phyloP scores from a whole-genome alignment of 2,329 filamentous ascomycete species.

The Phyllosticta ampelicida region DNA sequence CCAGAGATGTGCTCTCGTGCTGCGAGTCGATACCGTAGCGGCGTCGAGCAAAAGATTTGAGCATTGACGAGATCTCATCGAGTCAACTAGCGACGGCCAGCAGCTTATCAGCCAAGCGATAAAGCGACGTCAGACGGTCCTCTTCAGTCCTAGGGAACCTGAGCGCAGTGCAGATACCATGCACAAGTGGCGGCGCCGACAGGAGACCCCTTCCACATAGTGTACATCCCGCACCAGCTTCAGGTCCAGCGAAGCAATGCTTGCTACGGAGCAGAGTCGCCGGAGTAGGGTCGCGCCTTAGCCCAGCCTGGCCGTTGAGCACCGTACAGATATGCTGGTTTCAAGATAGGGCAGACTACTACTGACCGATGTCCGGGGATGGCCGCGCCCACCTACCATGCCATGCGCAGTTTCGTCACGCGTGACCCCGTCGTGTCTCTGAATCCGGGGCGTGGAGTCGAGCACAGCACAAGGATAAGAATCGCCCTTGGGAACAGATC shows the following conservation, averaged over 20 bases:
- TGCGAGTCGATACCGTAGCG: neutral
- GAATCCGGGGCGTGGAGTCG: neutral
- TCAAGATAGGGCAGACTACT: neutral
- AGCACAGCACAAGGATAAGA: neutral
- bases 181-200: neutral
- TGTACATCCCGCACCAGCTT: neutral
- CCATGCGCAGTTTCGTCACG: neutral
- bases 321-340: neutral
- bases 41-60: neutral
- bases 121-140: neutral
- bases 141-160: neutral
- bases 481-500: neutral
- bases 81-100: neutral
- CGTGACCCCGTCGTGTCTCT: neutral
- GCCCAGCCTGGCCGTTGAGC: neutral
- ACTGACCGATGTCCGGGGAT: neutral
- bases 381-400: neutral
- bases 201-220: neutral
- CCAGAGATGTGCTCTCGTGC: neutral
- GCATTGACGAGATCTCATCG: neutral
- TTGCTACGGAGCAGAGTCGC: no score
- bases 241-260: neutral
- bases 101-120: neutral
- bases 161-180: neutral
- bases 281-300: neutral